Evolutionary conservation across 768 basidiomycete species (phyloP).

Genomic region (Psilocybe tampanensis): DNA sequence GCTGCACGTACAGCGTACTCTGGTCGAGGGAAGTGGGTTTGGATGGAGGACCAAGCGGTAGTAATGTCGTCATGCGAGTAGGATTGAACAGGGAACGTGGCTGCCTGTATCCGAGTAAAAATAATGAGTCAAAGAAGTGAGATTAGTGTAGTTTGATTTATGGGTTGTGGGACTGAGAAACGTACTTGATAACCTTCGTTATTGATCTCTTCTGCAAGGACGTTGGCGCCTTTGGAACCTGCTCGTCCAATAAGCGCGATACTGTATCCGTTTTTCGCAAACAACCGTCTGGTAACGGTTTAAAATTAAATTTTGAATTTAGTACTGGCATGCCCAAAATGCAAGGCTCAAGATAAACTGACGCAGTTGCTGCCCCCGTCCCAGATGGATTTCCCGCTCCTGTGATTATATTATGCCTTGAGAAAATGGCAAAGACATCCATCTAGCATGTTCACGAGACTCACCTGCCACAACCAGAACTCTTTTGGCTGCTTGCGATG

Average conservation of each 20-base stretch:
- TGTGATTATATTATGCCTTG: constrained; percentile 5
- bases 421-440: background rate
- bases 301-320: no score
- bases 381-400: constrained; percentile 51
- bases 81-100: constrained; percentile 53
- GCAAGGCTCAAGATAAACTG: constrained; percentile 29
- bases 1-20: constrained; percentile 58
- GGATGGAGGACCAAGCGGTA: constrained; percentile 49
- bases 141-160: background rate
- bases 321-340: no score
- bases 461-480: constrained; percentile 61
- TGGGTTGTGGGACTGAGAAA: background rate
- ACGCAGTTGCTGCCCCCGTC: constrained; percentile 65
- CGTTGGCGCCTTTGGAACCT: constrained; percentile 43
- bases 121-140: background rate
- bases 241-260: constrained; percentile 66
- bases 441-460: constrained; percentile 21
- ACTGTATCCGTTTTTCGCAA: constrained; percentile 64
- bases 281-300: constrained; percentile 47
- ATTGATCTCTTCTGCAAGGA: constrained; percentile 57
- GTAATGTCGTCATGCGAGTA: constrained; percentile 56
- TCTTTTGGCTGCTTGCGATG: constrained; percentile 35
- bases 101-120: constrained; percentile 41
- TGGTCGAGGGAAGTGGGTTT: constrained; percentile 46
- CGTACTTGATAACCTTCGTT: constrained; percentile 59